phyloP scores from a whole-genome alignment of 176 grass and related monocot genomes.

The Bromus sterilis region DNA sequence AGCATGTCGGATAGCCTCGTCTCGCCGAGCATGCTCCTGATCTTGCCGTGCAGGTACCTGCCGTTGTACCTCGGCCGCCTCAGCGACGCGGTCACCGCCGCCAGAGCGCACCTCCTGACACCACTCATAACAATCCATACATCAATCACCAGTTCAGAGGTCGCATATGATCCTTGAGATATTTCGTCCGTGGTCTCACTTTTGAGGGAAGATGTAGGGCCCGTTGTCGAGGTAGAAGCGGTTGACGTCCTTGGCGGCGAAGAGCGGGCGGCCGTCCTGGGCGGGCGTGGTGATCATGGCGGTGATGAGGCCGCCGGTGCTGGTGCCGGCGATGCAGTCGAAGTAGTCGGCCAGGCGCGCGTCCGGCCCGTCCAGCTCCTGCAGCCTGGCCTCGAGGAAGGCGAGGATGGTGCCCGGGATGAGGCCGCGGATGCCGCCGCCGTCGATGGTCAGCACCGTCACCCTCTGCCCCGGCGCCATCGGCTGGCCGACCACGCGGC shows the following conservation, averaged over 20 bases:
- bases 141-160: not conserved
- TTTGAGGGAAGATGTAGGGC: slow-evolving; percentile 29
- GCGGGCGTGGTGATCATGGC: slow-evolving; percentile 43
- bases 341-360: slow-evolving; percentile 55
- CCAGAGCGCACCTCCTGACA: not conserved
- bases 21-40: slow-evolving; percentile 38
- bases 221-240: slow-evolving; percentile 43
- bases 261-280: slow-evolving; percentile 40
- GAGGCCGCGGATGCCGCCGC: slow-evolving; percentile 42
- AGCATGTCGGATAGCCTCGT: slow-evolving; percentile 44
- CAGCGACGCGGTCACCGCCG: not conserved
- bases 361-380: slow-evolving; percentile 29
- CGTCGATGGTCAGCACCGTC: slow-evolving; percentile 38
- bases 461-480: slow-evolving; percentile 20
- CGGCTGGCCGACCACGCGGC: slow-evolving; percentile 11
- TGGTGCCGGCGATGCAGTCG: slow-evolving; percentile 46
- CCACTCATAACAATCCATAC: not conserved
- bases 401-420: slow-evolving; percentile 41
- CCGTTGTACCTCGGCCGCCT: slow-evolving; percentile 39
- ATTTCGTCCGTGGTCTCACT: not conserved
- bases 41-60: slow-evolving; percentile 29
- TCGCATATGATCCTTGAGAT: not conserved
- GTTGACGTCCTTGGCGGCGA: slow-evolving; percentile 25
- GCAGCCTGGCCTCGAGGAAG: slow-evolving; percentile 27
- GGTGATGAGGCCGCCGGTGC: slow-evolving; percentile 53